Evolutionary conservation across 768 basidiomycete genomes (phyloP).

Genomic region (Collybiopsis confluens): DNA sequence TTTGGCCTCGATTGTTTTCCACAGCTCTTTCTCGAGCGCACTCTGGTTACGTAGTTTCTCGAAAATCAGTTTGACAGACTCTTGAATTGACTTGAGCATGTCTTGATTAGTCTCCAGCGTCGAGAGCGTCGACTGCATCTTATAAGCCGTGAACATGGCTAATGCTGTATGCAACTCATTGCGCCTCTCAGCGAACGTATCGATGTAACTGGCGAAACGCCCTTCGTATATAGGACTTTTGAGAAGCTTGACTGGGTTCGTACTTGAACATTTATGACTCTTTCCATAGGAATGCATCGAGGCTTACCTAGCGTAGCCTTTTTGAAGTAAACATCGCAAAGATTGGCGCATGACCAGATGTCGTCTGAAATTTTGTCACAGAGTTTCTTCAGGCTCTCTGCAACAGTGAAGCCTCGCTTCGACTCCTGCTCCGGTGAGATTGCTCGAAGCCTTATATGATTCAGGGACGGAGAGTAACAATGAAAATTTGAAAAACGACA

Average conservation of each 20-base stretch:
- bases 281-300: too few relatives aligned
- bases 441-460: conserved; percentile 21
- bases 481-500: background rate
- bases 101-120: conserved; percentile 2
- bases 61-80: background rate
- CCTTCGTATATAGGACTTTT: conserved; percentile 25
- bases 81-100: background rate
- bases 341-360: conserved; percentile 29
- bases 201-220: conserved; percentile 18
- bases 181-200: conserved; percentile 18
- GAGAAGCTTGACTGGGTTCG: conserved; percentile 22
- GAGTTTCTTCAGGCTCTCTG: conserved; percentile 26
- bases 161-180: conserved; percentile 24
- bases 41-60: background rate
- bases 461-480: background rate
- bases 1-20: background rate
- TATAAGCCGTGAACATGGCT: conserved; percentile 21
- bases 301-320: conserved; percentile 15
- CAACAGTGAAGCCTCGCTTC: conserved; percentile 25
- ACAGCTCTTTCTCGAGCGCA: background rate
- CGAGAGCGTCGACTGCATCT: conserved; percentile 13
- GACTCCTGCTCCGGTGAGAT: conserved; percentile 23
- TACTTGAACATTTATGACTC: too few relatives aligned
- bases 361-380: conserved; percentile 20
- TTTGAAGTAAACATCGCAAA: conserved; percentile 24